A percentile compares a stretch with the other conserved stretches of the same genome.
Conservation (phyloP, 768 basidiomycete genomes). For the Pilatotrama ljubarskyi region DNA sequence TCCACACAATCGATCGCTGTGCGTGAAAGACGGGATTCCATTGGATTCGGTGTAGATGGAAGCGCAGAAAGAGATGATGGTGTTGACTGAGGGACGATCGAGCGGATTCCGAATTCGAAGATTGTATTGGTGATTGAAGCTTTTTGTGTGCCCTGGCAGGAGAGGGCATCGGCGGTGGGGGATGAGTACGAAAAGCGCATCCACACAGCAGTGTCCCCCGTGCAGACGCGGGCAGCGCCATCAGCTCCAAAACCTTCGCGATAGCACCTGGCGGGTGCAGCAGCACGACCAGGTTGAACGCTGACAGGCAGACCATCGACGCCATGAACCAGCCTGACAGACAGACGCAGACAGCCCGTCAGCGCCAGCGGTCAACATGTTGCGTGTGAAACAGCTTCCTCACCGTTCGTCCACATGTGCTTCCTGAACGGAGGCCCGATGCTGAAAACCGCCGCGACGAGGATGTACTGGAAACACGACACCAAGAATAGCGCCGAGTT, state of each 20-base stretch:
- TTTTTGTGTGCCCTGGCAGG: too few species aligned
- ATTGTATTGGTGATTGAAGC: too few species aligned
- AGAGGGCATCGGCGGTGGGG: too few species aligned
- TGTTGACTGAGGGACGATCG: too few species aligned
- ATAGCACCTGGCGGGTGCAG: constrained; percentile 66
- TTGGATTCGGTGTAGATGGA: too few species aligned
- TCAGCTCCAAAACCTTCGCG: constrained; percentile 67
- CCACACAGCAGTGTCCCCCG: constrained; percentile 71
- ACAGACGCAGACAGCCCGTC: background rate
- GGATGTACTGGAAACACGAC: constrained; percentile 98
- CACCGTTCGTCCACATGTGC: constrained; percentile 94
- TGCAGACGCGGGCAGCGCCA: constrained; percentile 69
- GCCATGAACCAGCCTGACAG: constrained; percentile 67
- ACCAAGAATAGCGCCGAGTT: constrained; percentile 90
- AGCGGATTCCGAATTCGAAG: too few species aligned
- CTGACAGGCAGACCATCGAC: constrained; percentile 65
- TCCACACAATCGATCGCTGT: too few species aligned
- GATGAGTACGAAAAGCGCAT: too few species aligned
- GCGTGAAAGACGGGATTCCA: too few species aligned
- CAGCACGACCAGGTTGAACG: constrained; percentile 77
- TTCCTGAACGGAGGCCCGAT: constrained; percentile 97
- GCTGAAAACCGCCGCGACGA: constrained; percentile 96
- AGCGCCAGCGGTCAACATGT: background rate
- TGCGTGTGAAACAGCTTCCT: constrained; percentile 27
- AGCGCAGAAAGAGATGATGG: too few species aligned